Evolutionary conservation across 805 yeast genomes (phyloP).

Genomic region (Kuraishia ogatae): DNA sequence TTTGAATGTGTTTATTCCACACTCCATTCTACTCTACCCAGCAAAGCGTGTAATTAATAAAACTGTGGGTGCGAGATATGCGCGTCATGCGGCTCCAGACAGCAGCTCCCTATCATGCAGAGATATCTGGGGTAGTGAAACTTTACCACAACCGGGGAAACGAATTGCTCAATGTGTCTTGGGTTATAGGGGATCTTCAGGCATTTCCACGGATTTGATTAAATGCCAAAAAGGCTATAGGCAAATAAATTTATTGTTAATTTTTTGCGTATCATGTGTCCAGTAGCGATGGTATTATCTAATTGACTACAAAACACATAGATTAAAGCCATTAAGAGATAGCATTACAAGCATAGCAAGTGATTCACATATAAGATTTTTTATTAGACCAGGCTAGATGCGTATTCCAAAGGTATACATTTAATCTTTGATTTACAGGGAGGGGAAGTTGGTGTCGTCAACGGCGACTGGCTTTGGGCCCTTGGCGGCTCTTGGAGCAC

Average conservation of each 20-base stretch:
- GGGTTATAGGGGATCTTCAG: no score
- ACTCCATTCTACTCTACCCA: no score
- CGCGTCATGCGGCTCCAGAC: background rate
- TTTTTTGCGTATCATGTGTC: no score
- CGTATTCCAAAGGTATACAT: background rate
- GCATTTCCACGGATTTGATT: no score
- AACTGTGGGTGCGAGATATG: background rate
- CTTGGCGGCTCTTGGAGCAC: constrained; percentile 21
- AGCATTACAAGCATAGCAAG: background rate
- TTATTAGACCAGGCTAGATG: background rate
- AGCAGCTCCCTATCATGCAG: background rate
- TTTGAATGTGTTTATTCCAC: background rate
- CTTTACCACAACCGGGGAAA: background rate
- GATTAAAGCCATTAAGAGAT: background rate
- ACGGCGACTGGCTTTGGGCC: constrained; percentile 26
- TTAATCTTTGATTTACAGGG: constrained; percentile 30
- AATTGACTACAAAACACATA: no score
- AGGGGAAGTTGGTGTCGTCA: constrained; percentile 66
- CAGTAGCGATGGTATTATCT: no score
- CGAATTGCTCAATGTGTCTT: no score
- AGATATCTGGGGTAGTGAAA: background rate
- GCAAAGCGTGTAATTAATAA: background rate
- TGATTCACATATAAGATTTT: background rate
- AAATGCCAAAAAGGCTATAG: no score
- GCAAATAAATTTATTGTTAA: no score